Evolutionary conservation across 1,139 yeast genomes (phyloP), one percentile per base, ranked within the genome.

Genomic region (Yamadazyma atlantica): DNA sequence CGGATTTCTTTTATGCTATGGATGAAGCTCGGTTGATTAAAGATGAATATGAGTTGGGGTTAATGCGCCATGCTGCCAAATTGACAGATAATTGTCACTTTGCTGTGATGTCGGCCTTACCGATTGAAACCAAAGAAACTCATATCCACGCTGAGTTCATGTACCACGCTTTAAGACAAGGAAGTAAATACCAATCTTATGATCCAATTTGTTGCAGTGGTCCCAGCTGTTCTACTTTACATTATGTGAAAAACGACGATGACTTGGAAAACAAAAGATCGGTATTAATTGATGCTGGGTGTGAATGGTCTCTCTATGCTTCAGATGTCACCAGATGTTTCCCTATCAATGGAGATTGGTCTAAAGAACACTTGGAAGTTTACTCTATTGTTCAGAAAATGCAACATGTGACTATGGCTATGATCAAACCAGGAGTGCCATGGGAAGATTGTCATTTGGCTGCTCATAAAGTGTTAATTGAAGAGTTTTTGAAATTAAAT

Each of bases 121-220:
- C 96, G 7, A 87, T 89, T 43, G 96, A 88, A 60, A 73, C 77
- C 25, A 84, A 84, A 45, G 98, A 92, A 62, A 81, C 90, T 12
- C 97, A 92, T 55, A 79, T 92, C 37, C 97, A 92, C 55, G 97
- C 97, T 2, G 97, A 90, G 58, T 92, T 92, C 59, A 76, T 85
- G 44, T 92, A 92, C 60, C 97, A 92, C 62, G 87, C 96, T 2
- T 75, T 87, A 48, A 82, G 97, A 53, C 97, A 90, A 62, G 97
- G 97, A 3, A 83, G 96, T 17, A 89, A 88, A 62, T 67, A 77
- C 52, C 88, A 83, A 60, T 82, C 96, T 10, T 92, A 92, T 57
- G 97, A 89, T 56, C 97, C 97, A 14, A 88, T 92, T 43, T 90
- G 97, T 60, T 90, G 97, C 55, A 77, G 96, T 9, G 98, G 98